phyloP scores from a whole-genome alignment of 2,329 filamentous ascomycete genomes.

The Aspergillus sp. region DNA sequence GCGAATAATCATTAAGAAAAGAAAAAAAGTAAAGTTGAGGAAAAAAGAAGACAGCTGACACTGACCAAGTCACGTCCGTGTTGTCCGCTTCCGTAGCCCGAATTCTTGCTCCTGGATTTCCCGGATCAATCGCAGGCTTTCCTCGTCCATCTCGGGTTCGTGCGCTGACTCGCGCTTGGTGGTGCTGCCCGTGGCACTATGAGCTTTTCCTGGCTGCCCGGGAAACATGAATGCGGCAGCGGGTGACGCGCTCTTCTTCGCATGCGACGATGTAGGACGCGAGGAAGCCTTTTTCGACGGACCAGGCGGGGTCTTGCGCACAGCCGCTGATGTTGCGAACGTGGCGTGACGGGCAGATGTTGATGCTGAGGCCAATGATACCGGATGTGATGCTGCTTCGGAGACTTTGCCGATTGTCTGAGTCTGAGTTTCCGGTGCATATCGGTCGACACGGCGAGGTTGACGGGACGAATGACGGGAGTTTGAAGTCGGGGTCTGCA shows the following conservation, averaged over 20 bases:
- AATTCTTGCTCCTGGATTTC: slow-evolving; percentile 41
- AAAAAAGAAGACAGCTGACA: neutral
- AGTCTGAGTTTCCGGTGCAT: slow-evolving; percentile 26
- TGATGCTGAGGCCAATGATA: slow-evolving; percentile 1
- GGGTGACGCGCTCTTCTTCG: slow-evolving; percentile 29
- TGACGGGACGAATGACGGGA: slow-evolving; percentile 40
- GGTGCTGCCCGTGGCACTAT: slow-evolving; percentile 16
- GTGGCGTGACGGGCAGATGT: slow-evolving; percentile 18
- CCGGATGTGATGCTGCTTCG: slow-evolving; percentile 16
- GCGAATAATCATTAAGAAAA: neutral
- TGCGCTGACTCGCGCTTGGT: slow-evolving; percentile 23
- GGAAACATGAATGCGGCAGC: slow-evolving; percentile 27
- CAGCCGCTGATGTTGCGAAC: slow-evolving; percentile 10
- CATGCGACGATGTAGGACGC: slow-evolving; percentile 31
- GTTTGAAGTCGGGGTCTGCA: slow-evolving; percentile 33
- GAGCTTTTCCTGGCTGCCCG: slow-evolving; percentile 11
- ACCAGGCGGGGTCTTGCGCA: slow-evolving; percentile 21
- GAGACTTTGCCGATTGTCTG: slow-evolving; percentile 9
- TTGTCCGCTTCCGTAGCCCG: slow-evolving; percentile 31
- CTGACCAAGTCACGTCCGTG: slow-evolving; percentile 9
- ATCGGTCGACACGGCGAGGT: slow-evolving; percentile 34
- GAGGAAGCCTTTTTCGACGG: slow-evolving; percentile 27
- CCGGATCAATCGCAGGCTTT: slow-evolving; percentile 37
- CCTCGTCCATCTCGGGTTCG: slow-evolving; percentile 27
- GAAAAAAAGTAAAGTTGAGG: neutral